Evolutionary conservation across 371 early-diverging fungal species (phyloP), one percentile per base, ranked within the genome.

Genomic region (Rhizopus microsporus): DNA sequence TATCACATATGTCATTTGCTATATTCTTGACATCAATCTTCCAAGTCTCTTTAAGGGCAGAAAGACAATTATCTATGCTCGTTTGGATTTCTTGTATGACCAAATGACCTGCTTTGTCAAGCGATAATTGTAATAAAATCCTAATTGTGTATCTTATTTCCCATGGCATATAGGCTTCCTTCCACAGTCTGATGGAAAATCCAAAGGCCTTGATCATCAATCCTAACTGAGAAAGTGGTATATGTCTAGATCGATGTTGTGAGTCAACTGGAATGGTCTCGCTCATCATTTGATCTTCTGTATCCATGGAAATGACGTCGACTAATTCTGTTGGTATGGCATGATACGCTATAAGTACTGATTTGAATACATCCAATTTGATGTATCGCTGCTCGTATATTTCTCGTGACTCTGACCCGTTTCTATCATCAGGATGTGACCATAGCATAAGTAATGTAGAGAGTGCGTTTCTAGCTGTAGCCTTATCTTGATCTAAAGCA

Each of bases 121-220:
- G 5, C 0, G 65, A 68, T 12, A 77, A 51, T 33, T 69, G 70
- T 10, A 74, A 37, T 8, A 77, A 47, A 3, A 74, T 7, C 8
- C 68, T 51, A 10, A 67, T 31, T 8, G 65, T 44, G 30, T 69
- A 67, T 29, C 55, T 59, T 17, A 72, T 52, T 4, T 63, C 60
- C 10, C 53, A 58, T 7, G 35, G 7, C 16, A 52, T 57, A 46
- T 78, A 78, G 3, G 71, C 71, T 33, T 53, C 47, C n/a, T 65
- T 65, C 65, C 72, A 71, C 48, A 65, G 52, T 23, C 69, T 55
- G 4, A 77, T 42, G 0, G 77, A 77, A n/a, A 57, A 65, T 13
- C 69, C 61, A 31, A 77, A 73, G 3, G 71, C 59, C 29, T 64
- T 61, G 7, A 77, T 32, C 40, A 67, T 55, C 54, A 59, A 65